A percentile compares a stretch with the other conserved stretches of the same genome.
phyloP scores from a whole-genome alignment of 352 stramenopile species.

The Globisporangium ultimum region DNA sequence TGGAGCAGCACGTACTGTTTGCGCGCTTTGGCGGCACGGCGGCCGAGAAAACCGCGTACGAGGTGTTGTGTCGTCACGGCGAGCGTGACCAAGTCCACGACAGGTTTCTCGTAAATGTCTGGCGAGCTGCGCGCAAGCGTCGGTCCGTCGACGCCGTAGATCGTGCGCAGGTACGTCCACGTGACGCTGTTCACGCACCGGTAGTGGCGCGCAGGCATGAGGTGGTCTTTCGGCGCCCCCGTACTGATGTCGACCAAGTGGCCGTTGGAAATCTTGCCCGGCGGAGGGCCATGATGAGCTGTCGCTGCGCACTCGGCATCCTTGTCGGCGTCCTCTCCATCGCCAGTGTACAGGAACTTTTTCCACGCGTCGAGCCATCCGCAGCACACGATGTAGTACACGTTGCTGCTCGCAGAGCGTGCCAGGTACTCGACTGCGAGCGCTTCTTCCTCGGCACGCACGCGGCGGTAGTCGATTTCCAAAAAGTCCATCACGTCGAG shows the following conservation, averaged over 20 bases:
- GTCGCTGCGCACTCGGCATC: not conserved
- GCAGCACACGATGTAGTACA: constrained; percentile 36
- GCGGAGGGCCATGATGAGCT: constrained; percentile 6
- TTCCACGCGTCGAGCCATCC: constrained; percentile 50
- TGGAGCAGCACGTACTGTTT: constrained; percentile 17
- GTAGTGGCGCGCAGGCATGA: constrained; percentile 36
- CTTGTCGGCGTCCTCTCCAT: not conserved
- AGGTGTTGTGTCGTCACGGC: constrained; percentile 36
- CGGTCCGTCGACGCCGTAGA: constrained; percentile 47
- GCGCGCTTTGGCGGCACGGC: constrained; percentile 16
- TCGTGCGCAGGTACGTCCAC: constrained; percentile 42
- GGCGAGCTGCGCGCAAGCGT: constrained; percentile 38
- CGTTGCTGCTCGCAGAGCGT: constrained; percentile 13
- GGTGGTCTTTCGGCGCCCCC: constrained; percentile 11
- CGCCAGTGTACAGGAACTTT: constrained; percentile 23
- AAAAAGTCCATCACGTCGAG: constrained; percentile 71
- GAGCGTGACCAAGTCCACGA: constrained; percentile 35
- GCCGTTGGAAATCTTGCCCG: constrained; percentile 33
- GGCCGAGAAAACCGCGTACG: constrained; percentile 51
- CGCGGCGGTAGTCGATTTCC: constrained; percentile 44
- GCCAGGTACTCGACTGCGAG: constrained; percentile 38
- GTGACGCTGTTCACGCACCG: constrained; percentile 52
- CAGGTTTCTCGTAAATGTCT: constrained; percentile 36
- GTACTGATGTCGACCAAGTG: constrained; percentile 20
- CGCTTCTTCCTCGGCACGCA: constrained; percentile 62